These are phyloP conservation scores for Cryoendolithus antarcticus DNA, from an alignment of 2,329 filamentous ascomycete species.

Conservation along the genomic window DNA sequence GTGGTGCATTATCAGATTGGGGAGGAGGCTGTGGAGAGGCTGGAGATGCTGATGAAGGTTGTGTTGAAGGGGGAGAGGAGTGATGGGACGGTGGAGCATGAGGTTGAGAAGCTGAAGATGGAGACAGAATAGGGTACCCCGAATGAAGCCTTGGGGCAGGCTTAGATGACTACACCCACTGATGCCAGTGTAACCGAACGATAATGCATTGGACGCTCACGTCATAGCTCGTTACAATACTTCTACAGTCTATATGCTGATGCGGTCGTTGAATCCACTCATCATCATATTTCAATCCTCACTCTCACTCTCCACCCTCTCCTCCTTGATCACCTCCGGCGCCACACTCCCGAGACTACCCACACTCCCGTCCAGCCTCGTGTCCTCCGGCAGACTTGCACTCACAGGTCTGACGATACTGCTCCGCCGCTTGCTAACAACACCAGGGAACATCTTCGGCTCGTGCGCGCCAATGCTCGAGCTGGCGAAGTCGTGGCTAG, in stretches of 20 bases:
- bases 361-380: conserved; percentile 3
- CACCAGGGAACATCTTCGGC: conserved; percentile 59
- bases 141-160: too few species aligned
- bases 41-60: conserved; percentile 43
- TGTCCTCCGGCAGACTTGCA: conserved; percentile 1
- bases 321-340: conserved; percentile 2
- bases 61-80: conserved; percentile 18
- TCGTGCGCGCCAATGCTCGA: conserved; percentile 41
- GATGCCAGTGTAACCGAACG: too few species aligned
- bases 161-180: too few species aligned
- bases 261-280: too few species aligned
- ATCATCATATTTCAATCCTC: conserved; percentile 2
- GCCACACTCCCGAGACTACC: conserved; percentile 1
- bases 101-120: conserved; percentile 9
- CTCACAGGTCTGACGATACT: conserved; percentile 2
- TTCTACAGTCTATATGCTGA: too few species aligned
- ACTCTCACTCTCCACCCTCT: conserved; percentile 6
- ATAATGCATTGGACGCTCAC: too few species aligned
- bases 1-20: conserved; percentile 65
- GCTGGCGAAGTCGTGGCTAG: conserved; percentile 28
- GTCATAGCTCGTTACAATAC: too few species aligned
- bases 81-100: conserved; percentile 15
- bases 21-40: conserved; percentile 46
- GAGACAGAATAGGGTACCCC: neutral
- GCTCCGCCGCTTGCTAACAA: conserved; percentile 37